phyloP scores from a whole-genome alignment of 129 eudicot genomes.

The Oenanthe sinensis region DNA sequence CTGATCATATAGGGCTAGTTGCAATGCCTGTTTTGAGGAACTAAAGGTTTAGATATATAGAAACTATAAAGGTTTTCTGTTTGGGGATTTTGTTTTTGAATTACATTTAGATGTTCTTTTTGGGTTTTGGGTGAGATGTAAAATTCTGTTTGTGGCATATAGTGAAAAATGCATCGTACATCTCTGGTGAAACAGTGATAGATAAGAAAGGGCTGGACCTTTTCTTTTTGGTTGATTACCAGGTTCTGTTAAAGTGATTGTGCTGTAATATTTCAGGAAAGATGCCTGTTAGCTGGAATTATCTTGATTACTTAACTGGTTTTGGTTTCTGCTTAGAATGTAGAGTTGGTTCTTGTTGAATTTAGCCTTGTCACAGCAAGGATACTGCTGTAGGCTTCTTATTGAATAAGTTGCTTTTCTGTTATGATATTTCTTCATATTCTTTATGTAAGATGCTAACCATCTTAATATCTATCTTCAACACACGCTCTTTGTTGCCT shows the following conservation, averaged over 20 bases:
- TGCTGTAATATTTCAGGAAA: constrained; percentile 18
- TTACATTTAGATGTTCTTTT: constrained; percentile 29
- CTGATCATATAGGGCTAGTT: constrained; percentile 23
- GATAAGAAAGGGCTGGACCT: constrained; percentile 23
- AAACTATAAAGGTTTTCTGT: constrained; percentile 33
- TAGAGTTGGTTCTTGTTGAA: constrained; percentile 22
- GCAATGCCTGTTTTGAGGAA: constrained; percentile 29
- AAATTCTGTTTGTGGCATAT: constrained; percentile 56
- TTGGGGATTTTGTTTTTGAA: constrained; percentile 34
- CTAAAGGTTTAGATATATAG: constrained; percentile 32
- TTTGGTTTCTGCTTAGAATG: constrained; percentile 18
- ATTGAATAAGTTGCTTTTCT: constrained; percentile 20
- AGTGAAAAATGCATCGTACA: constrained; percentile 42
- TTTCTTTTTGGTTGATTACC: constrained; percentile 12
- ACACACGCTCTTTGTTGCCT: too few species aligned
- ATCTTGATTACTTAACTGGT: constrained; percentile 6
- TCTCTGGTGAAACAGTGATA: constrained; percentile 44
- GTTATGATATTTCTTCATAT: not conserved
- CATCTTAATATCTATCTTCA: too few species aligned
- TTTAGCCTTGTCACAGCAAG: constrained; percentile 30
- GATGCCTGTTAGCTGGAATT: constrained; percentile 9
- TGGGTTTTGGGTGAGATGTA: constrained; percentile 53
- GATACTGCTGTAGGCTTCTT: constrained; percentile 28
- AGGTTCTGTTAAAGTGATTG: constrained; percentile 7
- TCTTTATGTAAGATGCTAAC: too few species aligned